Base-by-base conservation (phyloP, 306 rosid genomes). In the Prunus fruticosa region DNA sequence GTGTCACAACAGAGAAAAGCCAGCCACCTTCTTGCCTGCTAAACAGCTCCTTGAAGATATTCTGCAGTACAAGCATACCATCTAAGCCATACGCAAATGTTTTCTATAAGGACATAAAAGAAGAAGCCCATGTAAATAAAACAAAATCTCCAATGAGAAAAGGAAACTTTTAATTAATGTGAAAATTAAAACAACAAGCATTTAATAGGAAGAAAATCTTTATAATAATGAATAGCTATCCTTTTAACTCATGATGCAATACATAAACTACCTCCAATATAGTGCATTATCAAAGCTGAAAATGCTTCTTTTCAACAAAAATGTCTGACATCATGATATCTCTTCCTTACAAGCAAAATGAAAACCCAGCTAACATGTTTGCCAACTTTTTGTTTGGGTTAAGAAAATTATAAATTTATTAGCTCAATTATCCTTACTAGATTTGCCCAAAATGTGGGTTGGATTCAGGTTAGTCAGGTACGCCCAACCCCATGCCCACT, bases 71-170 rank as follows among this genome's bases (percentile, higher is more conserved):
- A 69, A 78, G 38, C 49, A 46, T 43, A 49, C 45, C 34, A 45
- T 67, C 54, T 3, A 32, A 28, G 46, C 46, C 51, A 1, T 0
- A 52, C 20, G 22, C 8, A 5, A 60, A 23, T 38, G 0, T n/a
- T 30, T 64, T 38, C 71, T 62, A 81, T 53, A 50, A 74, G 73
- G 51, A 63, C 38, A 20, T 7, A 14, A 76, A 67, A 8, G n/a
- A 74, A 79, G 71, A 72, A 64, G 78, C 69, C 52, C 47, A 69
- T 8, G 46, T 70, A 67, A 81, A 52, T 63, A 73, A 53, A 28
- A 69, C 38, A 64, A 19, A 65, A 83, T 75, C 89, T 82, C 85
- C 84, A 81, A 56, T 28, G 15, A 80, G 57, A 80, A 68, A 53
- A 43, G 63, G 49, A 83, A 62, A 19, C 57, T 47, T 73, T 73